Evolutionary conservation across 2,329 filamentous ascomycete genomes (phyloP), one percentile per base, ranked within the genome.

Genomic region (Diplocarpon mali): DNA sequence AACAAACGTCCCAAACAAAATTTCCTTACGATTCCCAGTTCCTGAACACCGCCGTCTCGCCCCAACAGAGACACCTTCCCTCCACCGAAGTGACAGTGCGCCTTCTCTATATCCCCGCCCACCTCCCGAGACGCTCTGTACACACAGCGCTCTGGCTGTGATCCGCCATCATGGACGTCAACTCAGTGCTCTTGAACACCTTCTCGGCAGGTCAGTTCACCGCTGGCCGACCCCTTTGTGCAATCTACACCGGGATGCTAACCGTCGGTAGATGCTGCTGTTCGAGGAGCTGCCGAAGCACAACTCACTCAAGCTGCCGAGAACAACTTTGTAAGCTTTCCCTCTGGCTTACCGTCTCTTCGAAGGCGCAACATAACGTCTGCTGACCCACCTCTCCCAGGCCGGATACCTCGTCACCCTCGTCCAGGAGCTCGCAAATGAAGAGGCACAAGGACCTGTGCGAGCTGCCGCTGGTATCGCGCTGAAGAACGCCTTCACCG

Each of bases 401-500:
- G 82, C 92, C 60, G 79, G 84, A 67, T 98, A 98, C 69, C 80
- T 96, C 56, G 80, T 83, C 56, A 92, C 88, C 53, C 84, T 98
- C 63, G 90, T 92, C 56, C 83, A 86, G 69, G 87, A 94, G 68
- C 80, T 98, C 61, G 88, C 89, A 63, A 95, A 95, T 68, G 90
- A 96, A 62, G 75, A 78, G 57, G 81, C 84, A 55, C 75, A 85
- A 62, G 76, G 84, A 54, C 78, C 86, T 63, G 92, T 95, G 63
- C 84, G 92, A 74, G 84, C 86, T 57, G 90, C 92, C 57, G 92
- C 92, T 59, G 92, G 89, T 78, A 78, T 98, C 59, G 90, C 92
- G 57, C 74, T 98, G 62, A 98, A 98, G 72, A 98, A 98, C 75
- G 85, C 92, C 60, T 96, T 98, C 71, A 87, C 86, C 62, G 85